A percentile compares a stretch with the other conserved stretches of the same genome.
Conservation (phyloP, 176 grass and related monocot genomes). For the Paspalum vaginatum region DNA sequence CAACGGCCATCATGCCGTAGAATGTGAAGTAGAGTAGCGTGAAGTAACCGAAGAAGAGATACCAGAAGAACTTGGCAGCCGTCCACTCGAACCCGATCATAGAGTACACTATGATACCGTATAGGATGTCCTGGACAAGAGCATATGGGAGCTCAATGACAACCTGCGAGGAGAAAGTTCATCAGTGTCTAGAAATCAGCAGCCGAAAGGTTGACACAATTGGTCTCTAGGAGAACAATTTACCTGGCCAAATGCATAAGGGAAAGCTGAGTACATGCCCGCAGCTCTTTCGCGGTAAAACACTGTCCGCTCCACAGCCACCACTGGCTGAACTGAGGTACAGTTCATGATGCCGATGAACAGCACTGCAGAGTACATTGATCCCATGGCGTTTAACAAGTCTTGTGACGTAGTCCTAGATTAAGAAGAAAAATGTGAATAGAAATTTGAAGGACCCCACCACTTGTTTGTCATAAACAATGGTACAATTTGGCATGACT, state of each 20-base stretch:
- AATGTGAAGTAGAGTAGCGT: slow-evolving; percentile 59
- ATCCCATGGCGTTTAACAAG: slow-evolving; percentile 81
- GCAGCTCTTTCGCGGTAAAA: slow-evolving; percentile 94
- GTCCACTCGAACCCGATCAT: slow-evolving; percentile 57
- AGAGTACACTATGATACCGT: slow-evolving; percentile 42
- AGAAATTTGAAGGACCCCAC: background rate
- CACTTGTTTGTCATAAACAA: slow-evolving; percentile 8
- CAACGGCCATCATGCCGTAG: slow-evolving; percentile 56
- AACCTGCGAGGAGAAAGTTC: slow-evolving; percentile 33
- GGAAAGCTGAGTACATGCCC: slow-evolving; percentile 84
- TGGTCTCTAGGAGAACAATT: slow-evolving; percentile 13
- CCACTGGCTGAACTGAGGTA: slow-evolving; percentile 77
- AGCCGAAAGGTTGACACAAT: background rate
- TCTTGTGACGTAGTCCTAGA: slow-evolving; percentile 55
- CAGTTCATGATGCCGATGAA: slow-evolving; percentile 72
- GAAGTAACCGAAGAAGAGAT: slow-evolving; percentile 56
- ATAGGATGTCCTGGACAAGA: slow-evolving; percentile 32
- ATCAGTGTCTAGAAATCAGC: background rate
- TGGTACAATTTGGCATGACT: background rate
- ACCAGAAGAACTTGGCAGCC: slow-evolving; percentile 51
- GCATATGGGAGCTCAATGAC: slow-evolving; percentile 47
- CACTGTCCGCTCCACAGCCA: slow-evolving; percentile 77
- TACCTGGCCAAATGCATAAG: slow-evolving; percentile 95
- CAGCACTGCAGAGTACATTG: slow-evolving; percentile 70
- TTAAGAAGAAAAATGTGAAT: slow-evolving; percentile 6